These are phyloP conservation scores for Candida chilensis DNA, from an alignment of 805 yeast species.

Conservation along the genomic window DNA sequence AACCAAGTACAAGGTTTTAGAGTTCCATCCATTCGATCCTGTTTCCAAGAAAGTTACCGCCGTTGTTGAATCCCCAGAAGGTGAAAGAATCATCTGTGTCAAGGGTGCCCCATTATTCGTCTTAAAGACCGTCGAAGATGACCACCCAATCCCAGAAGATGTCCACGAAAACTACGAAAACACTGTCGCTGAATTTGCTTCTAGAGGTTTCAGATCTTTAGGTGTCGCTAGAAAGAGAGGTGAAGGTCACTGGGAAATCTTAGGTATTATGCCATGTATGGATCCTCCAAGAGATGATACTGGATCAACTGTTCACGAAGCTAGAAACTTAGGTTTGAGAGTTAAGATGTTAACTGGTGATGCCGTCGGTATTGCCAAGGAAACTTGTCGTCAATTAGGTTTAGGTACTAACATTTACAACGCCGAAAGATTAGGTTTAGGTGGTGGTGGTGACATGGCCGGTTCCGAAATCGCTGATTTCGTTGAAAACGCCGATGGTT, in stretches of 20 bases:
- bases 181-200: slow-evolving; percentile 95
- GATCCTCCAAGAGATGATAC: slow-evolving; percentile 99
- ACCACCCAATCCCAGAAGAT: slow-evolving; percentile 93
- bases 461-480: slow-evolving; percentile 97
- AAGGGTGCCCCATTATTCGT: slow-evolving; percentile 98
- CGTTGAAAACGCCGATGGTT: slow-evolving; percentile 97
- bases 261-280: slow-evolving; percentile 98
- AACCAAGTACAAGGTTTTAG: slow-evolving; percentile 88
- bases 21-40: slow-evolving; percentile 97
- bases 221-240: slow-evolving; percentile 99
- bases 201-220: slow-evolving; percentile 96
- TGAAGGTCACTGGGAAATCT: slow-evolving; percentile 96
- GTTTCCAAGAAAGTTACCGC: slow-evolving; percentile 96
- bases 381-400: slow-evolving; percentile 96
- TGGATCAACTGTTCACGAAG: slow-evolving; percentile 89
- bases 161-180: slow-evolving; percentile 90
- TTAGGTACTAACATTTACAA: slow-evolving; percentile 93
- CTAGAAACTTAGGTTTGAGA: slow-evolving; percentile 84
- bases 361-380: slow-evolving; percentile 98
- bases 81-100: slow-evolving; percentile 91
- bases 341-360: slow-evolving; percentile 99
- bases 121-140: slow-evolving; percentile 93
- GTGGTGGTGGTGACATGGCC: slow-evolving; percentile 91
- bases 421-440: slow-evolving; percentile 93
- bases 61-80: slow-evolving; percentile 90